Percentiles rank a stretch among this genome's conserved stretches.
phyloP scores from a whole-genome alignment of 305 asterid species.

The Withania somnifera region DNA sequence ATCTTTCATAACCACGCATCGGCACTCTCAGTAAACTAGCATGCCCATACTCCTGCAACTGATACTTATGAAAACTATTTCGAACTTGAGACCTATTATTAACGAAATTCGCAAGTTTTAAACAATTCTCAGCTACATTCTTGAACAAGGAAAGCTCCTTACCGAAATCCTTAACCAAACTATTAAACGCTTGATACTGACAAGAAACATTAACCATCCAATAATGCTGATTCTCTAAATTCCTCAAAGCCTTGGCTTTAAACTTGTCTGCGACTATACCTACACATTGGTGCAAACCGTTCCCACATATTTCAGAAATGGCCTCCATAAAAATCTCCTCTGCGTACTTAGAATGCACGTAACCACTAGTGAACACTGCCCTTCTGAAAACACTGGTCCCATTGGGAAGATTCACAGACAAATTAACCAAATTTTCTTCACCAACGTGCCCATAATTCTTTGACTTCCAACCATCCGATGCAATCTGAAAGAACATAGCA shows the following conservation, averaged over 20 bases:
- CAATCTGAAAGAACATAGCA: constrained; percentile 91
- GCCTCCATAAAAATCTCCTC: constrained; percentile 82
- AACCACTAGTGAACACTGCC: constrained; percentile 55
- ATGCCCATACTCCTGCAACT: constrained; percentile 76
- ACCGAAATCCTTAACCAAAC: constrained; percentile 61
- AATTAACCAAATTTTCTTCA: constrained; percentile 48
- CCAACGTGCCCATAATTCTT: constrained; percentile 21
- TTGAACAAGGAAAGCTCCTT: constrained; percentile 71
- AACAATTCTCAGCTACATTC: constrained; percentile 54
- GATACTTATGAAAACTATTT: constrained; percentile 52
- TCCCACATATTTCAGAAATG: constrained; percentile 58
- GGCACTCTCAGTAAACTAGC: constrained; percentile 52
- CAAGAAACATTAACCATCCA: constrained; percentile 97
- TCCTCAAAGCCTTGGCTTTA: constrained; percentile 62
- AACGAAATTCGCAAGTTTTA: constrained; percentile 52
- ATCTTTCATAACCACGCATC: constrained; percentile 27
- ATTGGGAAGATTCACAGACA: constrained; percentile 77
- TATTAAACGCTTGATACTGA: constrained; percentile 59
- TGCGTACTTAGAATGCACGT: constrained; percentile 51
- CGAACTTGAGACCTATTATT: constrained; percentile 59
- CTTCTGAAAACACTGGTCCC: constrained; percentile 68
- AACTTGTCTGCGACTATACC: constrained; percentile 92
- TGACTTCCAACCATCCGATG: constrained; percentile 73
- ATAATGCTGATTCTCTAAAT: constrained; percentile 59
- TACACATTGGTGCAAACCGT: constrained; percentile 51